phyloP scores from a whole-genome alignment of 2,329 filamentous ascomycete genomes.

The Claviceps sp. region DNA sequence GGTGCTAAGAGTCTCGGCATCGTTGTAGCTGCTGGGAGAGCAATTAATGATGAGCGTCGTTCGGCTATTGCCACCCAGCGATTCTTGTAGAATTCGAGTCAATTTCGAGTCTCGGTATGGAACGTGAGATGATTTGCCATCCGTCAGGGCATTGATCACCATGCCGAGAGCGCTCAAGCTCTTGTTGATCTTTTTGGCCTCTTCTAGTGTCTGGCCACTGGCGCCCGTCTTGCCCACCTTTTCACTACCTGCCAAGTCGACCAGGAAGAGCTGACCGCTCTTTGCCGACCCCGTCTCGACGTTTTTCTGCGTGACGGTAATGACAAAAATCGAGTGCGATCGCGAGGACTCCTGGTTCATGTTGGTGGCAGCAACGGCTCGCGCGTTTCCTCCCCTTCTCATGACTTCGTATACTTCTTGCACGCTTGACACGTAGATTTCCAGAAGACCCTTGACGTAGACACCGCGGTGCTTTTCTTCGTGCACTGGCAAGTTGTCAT shows the following conservation, averaged over 20 bases:
- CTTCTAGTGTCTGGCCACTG: slow-evolving; percentile 90
- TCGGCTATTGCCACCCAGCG: slow-evolving; percentile 88
- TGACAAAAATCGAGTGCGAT: slow-evolving; percentile 95
- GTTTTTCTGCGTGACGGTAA: slow-evolving; percentile 96
- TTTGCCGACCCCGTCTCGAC: slow-evolving; percentile 91
- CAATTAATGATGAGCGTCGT: slow-evolving; percentile 99
- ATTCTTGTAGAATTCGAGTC: slow-evolving; percentile 93
- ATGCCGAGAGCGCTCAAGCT: slow-evolving; percentile 95
- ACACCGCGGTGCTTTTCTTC: slow-evolving; percentile 94
- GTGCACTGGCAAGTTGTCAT: slow-evolving; percentile 95
- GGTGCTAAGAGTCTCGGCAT: slow-evolving; percentile 84
- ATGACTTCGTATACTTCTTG: slow-evolving; percentile 96
- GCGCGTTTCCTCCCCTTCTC: slow-evolving; percentile 76
- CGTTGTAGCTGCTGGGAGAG: slow-evolving; percentile 97
- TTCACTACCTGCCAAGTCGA: slow-evolving; percentile 95
- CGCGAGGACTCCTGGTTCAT: slow-evolving; percentile 99
- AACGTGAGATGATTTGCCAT: slow-evolving; percentile 91
- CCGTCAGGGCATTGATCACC: slow-evolving; percentile 96
- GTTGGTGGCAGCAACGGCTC: slow-evolving; percentile 92
- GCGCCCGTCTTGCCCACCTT: slow-evolving; percentile 98
- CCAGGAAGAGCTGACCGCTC: slow-evolving; percentile 91
- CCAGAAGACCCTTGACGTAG: slow-evolving; percentile 87
- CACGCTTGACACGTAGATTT: slow-evolving; percentile 91
- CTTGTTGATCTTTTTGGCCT: slow-evolving; percentile 99
- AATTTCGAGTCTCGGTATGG: slow-evolving; percentile 97